A percentile compares a stretch with the other conserved stretches of the same genome.
Evolutionary conservation across 2,329 filamentous ascomycete genomes (phyloP).

Genomic region (Penicillium sp.): DNA sequence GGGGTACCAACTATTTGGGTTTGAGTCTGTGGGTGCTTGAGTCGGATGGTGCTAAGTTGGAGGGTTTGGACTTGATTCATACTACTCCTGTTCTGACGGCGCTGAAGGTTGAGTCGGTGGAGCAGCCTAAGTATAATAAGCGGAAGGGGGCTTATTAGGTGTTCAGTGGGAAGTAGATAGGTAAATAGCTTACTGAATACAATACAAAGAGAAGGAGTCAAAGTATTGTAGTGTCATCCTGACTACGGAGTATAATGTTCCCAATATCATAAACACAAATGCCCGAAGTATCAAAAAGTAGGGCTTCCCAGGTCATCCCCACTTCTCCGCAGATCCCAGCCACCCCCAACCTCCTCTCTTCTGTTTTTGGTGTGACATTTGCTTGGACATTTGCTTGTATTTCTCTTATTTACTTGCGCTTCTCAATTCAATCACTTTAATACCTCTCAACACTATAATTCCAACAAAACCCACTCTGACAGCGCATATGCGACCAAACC

Average conservation of each 20-base stretch:
- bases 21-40: conserved; percentile 69
- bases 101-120: conserved; percentile 48
- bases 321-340: conserved; percentile 12
- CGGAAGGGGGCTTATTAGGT: conserved; percentile 55
- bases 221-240: neutral
- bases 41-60: conserved; percentile 56
- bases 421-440: neutral
- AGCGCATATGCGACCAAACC: neutral
- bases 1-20: conserved; percentile 67
- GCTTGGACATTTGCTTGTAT: neutral
- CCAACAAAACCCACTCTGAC: neutral
- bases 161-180: neutral
- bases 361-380: neutral
- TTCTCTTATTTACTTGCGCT: neutral
- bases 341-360: conserved; percentile 7
- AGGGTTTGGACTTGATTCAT: conserved; percentile 52
- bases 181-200: neutral
- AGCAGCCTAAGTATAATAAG: conserved; percentile 48
- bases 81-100: conserved; percentile 55
- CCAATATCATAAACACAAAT: neutral
- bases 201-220: neutral
- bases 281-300: neutral
- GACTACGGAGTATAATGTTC: neutral
- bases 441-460: neutral
- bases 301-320: neutral